phyloP scores from a whole-genome alignment of 108 stramenopile species.

The Cyclotella kingstonii region DNA sequence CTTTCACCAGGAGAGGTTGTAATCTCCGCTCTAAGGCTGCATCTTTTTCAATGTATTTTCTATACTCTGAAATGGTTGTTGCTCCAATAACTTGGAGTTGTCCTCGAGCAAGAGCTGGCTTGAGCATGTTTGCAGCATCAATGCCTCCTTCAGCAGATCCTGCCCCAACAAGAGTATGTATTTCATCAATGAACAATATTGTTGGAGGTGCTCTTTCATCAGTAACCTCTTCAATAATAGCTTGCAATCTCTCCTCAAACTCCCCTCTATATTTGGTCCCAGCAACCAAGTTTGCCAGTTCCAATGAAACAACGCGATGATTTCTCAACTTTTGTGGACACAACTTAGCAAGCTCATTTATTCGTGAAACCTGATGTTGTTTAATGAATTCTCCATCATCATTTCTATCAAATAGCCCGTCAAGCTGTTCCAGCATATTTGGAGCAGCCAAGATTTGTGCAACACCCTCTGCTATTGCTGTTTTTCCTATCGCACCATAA shows the following conservation, averaged over 20 bases:
- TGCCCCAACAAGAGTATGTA: constrained; percentile 80
- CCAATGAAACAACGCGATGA: constrained; percentile 75
- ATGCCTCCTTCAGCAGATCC: constrained; percentile 87
- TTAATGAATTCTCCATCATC: constrained; percentile 45
- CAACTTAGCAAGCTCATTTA: constrained; percentile 59
- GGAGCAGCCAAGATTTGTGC: constrained; percentile 72
- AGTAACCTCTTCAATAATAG: constrained; percentile 76
- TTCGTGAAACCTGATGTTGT: constrained; percentile 42
- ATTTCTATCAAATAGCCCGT: constrained; percentile 48
- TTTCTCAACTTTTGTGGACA: constrained; percentile 70
- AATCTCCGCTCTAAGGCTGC: constrained; percentile 86
- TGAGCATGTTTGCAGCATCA: constrained; percentile 91
- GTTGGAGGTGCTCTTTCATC: constrained; percentile 76
- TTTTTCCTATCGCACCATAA: constrained; percentile 54
- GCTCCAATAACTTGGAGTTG: constrained; percentile 88
- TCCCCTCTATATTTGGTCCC: constrained; percentile 85
- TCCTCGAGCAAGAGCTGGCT: constrained; percentile 85
- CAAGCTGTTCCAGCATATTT: constrained; percentile 39
- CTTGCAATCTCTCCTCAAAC: constrained; percentile 87
- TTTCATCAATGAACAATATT: constrained; percentile 86
- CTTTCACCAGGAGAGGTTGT: constrained; percentile 83
- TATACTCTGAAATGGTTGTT: constrained; percentile 88
- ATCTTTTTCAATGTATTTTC: constrained; percentile 92
- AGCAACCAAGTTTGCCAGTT: constrained; percentile 76
- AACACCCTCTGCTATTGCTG: constrained; percentile 85